Percentiles rank a stretch among this genome's conserved stretches.
Evolutionary conservation across 164 flowering plant genomes (phyloP).

Genomic region (Vitis riparia): DNA sequence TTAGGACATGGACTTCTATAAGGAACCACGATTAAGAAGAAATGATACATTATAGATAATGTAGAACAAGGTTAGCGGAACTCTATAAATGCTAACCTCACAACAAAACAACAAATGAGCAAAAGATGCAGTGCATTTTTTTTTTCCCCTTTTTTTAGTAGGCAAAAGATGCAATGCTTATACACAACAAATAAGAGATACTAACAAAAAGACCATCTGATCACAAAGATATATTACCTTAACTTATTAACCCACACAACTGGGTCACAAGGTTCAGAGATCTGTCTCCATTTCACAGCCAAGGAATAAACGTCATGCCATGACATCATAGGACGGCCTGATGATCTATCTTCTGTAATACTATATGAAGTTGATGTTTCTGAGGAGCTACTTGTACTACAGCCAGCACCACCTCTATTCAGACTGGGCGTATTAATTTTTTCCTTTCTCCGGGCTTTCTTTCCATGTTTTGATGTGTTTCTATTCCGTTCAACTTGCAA

Average conservation of each 20-base stretch:
- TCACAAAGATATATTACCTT: conserved; percentile 50
- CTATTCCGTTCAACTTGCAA: conserved; percentile 78
- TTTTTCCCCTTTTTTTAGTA: too few relatives aligned
- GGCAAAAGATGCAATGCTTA: too few relatives aligned
- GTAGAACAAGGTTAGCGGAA: too few relatives aligned
- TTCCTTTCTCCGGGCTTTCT: conserved; percentile 66
- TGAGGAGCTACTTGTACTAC: conserved; percentile 75
- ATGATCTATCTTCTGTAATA: conserved; percentile 55
- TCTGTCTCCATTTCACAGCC: conserved; percentile 98
- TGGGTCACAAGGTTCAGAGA: conserved; percentile 98
- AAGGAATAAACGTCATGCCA: conserved; percentile 85
- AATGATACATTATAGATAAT: too few relatives aligned
- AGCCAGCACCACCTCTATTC: conserved; percentile 92
- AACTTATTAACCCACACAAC: conserved; percentile 94
- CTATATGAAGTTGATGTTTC: conserved; percentile 66
- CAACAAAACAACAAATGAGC: neutral
- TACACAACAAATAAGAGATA: neutral
- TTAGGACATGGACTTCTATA: too few relatives aligned
- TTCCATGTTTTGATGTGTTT: conserved; percentile 54
- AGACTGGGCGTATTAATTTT: conserved; percentile 52
- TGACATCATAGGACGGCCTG: conserved; percentile 50
- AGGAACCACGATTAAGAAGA: too few relatives aligned
- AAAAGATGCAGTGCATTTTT: neutral
- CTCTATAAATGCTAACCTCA: too few relatives aligned
- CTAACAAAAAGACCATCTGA: neutral